Base-by-base conservation (phyloP, 1,284 basidiomycete genomes). In the Ganoderma leucocontextum region DNA sequence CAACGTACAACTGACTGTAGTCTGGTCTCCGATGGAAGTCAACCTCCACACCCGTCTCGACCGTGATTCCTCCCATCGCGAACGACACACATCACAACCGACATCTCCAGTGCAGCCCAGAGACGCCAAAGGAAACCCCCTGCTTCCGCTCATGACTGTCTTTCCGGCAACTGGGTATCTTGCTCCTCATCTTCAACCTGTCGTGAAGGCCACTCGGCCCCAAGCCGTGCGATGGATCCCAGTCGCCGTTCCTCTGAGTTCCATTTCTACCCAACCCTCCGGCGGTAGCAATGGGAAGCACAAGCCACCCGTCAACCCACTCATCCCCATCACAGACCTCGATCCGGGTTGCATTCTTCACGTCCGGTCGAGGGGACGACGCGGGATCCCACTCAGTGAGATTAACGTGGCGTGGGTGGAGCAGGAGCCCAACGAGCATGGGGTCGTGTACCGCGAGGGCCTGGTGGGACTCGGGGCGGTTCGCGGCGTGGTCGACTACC, bases 331-430 rank as follows among this genome's bases (percentile, higher is more conserved):
- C 15, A 13, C 2, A 17, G 29, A 10, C 6, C 15, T 55, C 29
- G 52, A 55, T 35, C 13, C 13, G 29, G 29, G 33, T 13, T 55
- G 29, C 52, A 17, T 55, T 1, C 52, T 55, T 8, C 13, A 17
- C 13, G 52, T 55, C 29, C 33, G 52, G 15, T 55, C 52, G 29
- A 33, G 13, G 29, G 52, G 52, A 35, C 29, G 13, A 9, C 52
- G 52, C 52, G 52, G 52, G 29, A 22, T 55, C 29, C 52, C 52
- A 10, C 52, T 55, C 52, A 55, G 52, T 13, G 29, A 55, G 29
- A 55, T 55, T 5, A 10, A 17, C 25, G 33, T 55, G 29, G 5
- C 12, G 2, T 55, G 52, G 52, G 52, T 33, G 15, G 22, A 33
- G 29, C 17, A 55, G 5, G 29, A 19, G 29, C 52, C 52, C 52